phyloP scores from a whole-genome alignment of 805 yeast species.

The Ogataea zsoltii region DNA sequence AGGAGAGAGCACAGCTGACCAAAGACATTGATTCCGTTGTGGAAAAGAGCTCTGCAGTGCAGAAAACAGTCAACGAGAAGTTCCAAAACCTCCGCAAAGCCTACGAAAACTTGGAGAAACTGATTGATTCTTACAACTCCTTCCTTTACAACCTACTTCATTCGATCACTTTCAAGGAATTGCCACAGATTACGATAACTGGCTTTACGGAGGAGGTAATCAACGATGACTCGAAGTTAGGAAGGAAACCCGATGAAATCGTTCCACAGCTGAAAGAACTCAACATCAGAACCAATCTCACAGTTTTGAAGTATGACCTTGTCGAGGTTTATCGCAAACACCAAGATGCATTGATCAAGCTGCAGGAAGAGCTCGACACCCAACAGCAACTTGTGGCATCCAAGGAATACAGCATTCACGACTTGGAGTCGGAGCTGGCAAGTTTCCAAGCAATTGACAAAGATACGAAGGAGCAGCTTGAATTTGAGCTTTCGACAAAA shows the following conservation, averaged over 20 bases:
- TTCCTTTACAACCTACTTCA: slow-evolving; percentile 49
- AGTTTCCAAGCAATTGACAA: slow-evolving; percentile 20
- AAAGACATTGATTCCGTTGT: slow-evolving; percentile 48
- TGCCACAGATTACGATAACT: slow-evolving; percentile 24
- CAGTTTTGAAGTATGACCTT: slow-evolving; percentile 47
- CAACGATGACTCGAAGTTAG: slow-evolving; percentile 46
- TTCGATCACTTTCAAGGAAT: slow-evolving; percentile 23
- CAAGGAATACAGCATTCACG: slow-evolving; percentile 56
- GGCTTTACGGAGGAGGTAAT: slow-evolving; percentile 27
- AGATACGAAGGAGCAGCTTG: slow-evolving; percentile 20
- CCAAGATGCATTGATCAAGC: slow-evolving; percentile 57
- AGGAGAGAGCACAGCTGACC: slow-evolving; percentile 60
- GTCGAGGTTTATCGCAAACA: slow-evolving; percentile 45
- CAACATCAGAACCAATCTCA: slow-evolving; percentile 37
- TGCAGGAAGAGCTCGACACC: slow-evolving; percentile 61
- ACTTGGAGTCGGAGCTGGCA: slow-evolving; percentile 52
- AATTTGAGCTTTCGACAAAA: slow-evolving; percentile 19
- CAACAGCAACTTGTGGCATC: slow-evolving; percentile 56
- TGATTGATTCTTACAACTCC: slow-evolving; percentile 58
- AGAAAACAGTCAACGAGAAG: slow-evolving; percentile 47
- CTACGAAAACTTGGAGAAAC: slow-evolving; percentile 51
- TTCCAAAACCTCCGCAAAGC: slow-evolving; percentile 50
- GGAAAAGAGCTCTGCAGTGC: slow-evolving; percentile 44
- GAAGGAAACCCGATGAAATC: slow-evolving; percentile 44
- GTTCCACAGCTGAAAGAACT: slow-evolving; percentile 38